These are phyloP conservation scores for Rhododendron williamsianum DNA, from an alignment of 148 eudicot species.

Conservation along the genomic window DNA sequence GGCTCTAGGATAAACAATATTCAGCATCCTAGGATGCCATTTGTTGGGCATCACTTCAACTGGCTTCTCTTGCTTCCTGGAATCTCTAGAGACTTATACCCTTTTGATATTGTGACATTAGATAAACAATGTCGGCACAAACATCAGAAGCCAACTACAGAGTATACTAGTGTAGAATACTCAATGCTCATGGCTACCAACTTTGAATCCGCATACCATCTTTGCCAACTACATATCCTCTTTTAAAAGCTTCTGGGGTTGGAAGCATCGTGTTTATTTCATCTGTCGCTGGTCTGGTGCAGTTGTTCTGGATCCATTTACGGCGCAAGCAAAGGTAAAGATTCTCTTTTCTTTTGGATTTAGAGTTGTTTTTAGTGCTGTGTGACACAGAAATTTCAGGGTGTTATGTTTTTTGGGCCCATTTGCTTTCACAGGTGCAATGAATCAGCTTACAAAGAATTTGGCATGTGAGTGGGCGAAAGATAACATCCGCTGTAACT, in stretches of 20 bases:
- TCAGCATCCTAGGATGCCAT: not conserved
- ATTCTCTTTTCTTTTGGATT: not conserved
- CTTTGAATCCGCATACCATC: slow-evolving; percentile 75
- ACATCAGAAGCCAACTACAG: slow-evolving; percentile 60
- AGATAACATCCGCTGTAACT: slow-evolving; percentile 63
- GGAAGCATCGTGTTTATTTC: slow-evolving; percentile 81
- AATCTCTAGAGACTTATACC: not conserved
- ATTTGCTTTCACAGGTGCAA: slow-evolving; percentile 45
- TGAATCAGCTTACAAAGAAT: slow-evolving; percentile 71
- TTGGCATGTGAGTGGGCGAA: slow-evolving; percentile 94
- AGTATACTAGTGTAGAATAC: slow-evolving; percentile 62
- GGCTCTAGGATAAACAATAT: not conserved
- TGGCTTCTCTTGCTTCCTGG: not conserved
- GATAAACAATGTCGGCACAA: slow-evolving; percentile 92
- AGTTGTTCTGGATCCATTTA: slow-evolving; percentile 61
- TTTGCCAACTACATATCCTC: slow-evolving; percentile 79
- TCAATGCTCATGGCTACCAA: slow-evolving; percentile 65
- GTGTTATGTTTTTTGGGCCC: not conserved
- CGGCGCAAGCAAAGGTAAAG: slow-evolving; percentile 76
- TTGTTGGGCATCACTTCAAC: not conserved
- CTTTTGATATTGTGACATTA: slow-evolving; percentile 13
- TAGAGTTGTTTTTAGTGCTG: not conserved
- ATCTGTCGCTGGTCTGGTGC: slow-evolving; percentile 73
- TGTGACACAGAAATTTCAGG: not conserved
- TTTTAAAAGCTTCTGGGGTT: slow-evolving; percentile 63